Evolutionary conservation across 805 yeast genomes (phyloP).

Genomic region (Tetrapisispora iriomotensis): DNA sequence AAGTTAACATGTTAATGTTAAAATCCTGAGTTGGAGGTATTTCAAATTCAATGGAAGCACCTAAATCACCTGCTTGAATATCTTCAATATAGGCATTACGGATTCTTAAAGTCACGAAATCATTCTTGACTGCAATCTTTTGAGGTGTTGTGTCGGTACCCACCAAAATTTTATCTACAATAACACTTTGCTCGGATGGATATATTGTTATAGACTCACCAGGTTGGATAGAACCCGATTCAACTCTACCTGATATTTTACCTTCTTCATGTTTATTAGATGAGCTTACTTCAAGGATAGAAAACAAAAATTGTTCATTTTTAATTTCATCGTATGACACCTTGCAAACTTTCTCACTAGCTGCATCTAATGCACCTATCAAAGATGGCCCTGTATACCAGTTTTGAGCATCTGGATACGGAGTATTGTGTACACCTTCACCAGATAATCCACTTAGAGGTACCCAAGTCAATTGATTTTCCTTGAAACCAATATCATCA

Average conservation of each 20-base stretch:
- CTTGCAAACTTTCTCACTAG: slow-evolving; percentile 14
- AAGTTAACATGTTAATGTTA: slow-evolving; percentile 49
- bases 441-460: slow-evolving; percentile 97
- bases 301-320: slow-evolving; percentile 43
- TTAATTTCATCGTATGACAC: slow-evolving; percentile 17
- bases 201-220: slow-evolving; percentile 55
- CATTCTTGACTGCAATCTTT: slow-evolving; percentile 43
- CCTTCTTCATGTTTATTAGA: slow-evolving; percentile 41
- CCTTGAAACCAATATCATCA: slow-evolving; percentile 75
- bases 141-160: slow-evolving; percentile 15
- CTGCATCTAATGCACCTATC: slow-evolving; percentile 65
- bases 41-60: slow-evolving; percentile 38
- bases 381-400: slow-evolving; percentile 90
- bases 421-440: slow-evolving; percentile 83
- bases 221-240: slow-evolving; percentile 57
- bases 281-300: slow-evolving; percentile 53
- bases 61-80: slow-evolving; percentile 59
- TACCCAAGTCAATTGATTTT: slow-evolving; percentile 76
- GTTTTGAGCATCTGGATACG: slow-evolving; percentile 42
- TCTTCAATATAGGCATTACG: slow-evolving; percentile 31
- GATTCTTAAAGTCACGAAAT: slow-evolving; percentile 39
- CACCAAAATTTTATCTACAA: slow-evolving; percentile 31
- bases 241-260: slow-evolving; percentile 52
- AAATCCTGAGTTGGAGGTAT: slow-evolving; percentile 41
- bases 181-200: slow-evolving; percentile 38